Evolutionary conservation across 176 grass and related monocot genomes (phyloP), one percentile per base, ranked within the genome.

Genomic region (Rhipidocladum racemiflorum): DNA sequence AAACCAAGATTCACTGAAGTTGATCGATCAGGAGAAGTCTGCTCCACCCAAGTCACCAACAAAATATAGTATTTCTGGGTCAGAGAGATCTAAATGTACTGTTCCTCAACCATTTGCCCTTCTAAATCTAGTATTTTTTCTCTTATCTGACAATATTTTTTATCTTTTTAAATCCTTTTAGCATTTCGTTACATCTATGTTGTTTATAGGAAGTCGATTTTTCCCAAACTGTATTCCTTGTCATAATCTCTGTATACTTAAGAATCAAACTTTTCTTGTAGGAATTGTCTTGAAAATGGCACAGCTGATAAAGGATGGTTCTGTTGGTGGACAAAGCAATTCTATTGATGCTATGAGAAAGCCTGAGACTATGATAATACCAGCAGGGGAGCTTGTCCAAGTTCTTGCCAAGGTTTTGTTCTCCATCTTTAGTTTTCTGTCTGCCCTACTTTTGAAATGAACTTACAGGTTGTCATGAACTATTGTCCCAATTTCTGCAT

Each of bases 211-310:
- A 29, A 9, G 20, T 4, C 0, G 23, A 5, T 15, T 18, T 80
- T 44, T 39, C 14, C 2, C 42, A 67, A 34, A 74, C 17, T 87
- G 1, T 68, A 54, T 74, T 38, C 77, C 29, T 24, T 60, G 40
- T 27, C 24, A 25, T 65, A 67, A 55, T 57, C 70, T 81, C 34
- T 17, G 21, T 76, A 43, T 76, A 72, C 65, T 81, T 67, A 90
- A 88, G 13, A 54, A 57, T 85, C 21, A 74, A 62, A 13, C 23
- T 36, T 78, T 74, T 82, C 14, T 74, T 81, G 75, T 62, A 99
- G 97, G 91, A 60, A 77, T 99, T 75, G 60, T 94, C 66, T 85
- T 99, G 86, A 90, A 99, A 92, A 99, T 99, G 97, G 97, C 97
- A 83, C 97, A 91, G 49, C 49, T 88, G 8, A 77, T 80, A 30